A percentile compares a stretch with the other conserved stretches of the same genome.
Evolutionary conservation across 225 moss, liverwort and hornwort species (phyloP).

Genomic region (Physcomitrellopsis africana): DNA sequence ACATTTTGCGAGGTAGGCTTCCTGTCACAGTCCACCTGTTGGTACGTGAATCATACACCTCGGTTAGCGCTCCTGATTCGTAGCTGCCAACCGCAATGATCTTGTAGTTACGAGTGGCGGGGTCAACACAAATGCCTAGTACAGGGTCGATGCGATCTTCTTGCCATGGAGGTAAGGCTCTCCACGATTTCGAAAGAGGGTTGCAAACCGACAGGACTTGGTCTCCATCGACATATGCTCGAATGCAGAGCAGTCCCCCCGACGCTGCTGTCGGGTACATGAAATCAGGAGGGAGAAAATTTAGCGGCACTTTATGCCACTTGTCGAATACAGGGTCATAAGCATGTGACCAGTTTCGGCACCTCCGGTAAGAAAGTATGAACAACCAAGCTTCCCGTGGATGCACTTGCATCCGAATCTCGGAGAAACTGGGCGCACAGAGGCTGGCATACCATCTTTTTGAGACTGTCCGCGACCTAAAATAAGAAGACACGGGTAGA

Average conservation of each 20-base stretch:
- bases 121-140: slow-evolving; percentile 54
- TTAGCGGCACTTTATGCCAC: slow-evolving; percentile 64
- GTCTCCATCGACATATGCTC: slow-evolving; percentile 63
- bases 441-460: slow-evolving; percentile 64
- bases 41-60: slow-evolving; percentile 52
- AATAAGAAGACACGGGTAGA: slow-evolving; percentile 61
- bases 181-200: slow-evolving; percentile 60
- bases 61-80: slow-evolving; percentile 64
- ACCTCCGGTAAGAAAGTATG: slow-evolving; percentile 61
- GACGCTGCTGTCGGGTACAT: slow-evolving; percentile 67
- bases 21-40: slow-evolving; percentile 55
- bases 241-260: slow-evolving; percentile 59
- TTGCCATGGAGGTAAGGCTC: slow-evolving; percentile 60
- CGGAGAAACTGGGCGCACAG: slow-evolving; percentile 52
- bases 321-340: slow-evolving; percentile 55
- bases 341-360: slow-evolving; percentile 65
- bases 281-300: slow-evolving; percentile 57
- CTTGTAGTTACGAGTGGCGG: slow-evolving; percentile 43
- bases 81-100: slow-evolving; percentile 69
- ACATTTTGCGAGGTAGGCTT: slow-evolving; percentile 63
- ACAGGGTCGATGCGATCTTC: slow-evolving; percentile 69
- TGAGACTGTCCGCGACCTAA: slow-evolving; percentile 57
- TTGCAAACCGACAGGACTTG: slow-evolving; percentile 68
- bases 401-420: slow-evolving; percentile 60
- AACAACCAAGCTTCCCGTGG: slow-evolving; percentile 63